Evolutionary conservation across 2,329 filamentous ascomycete species (phyloP), one percentile per base, ranked within the genome.

Genomic region (Fusarium subglutinans): DNA sequence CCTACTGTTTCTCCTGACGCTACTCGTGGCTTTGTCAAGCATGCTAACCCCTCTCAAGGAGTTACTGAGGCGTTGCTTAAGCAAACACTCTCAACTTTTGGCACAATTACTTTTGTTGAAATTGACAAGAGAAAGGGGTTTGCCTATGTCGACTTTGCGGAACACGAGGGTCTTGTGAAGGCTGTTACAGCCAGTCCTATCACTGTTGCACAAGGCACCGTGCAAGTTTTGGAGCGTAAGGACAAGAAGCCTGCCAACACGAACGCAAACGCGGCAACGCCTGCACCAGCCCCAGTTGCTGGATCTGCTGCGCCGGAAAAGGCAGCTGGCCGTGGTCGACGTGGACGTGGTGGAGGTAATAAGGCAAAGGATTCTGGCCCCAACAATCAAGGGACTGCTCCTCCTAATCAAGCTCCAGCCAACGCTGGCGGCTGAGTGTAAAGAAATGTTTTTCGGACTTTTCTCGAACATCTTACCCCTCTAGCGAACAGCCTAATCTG

Each of bases 81-180:
- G 77, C 89, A 92, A 75, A 91, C 93, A 2, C 90, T 98, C 80
- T 88, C 91, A 50, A 82, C 84, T 1, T 97, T 94, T 76, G 96
- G 96, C 4, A 82, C 89, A 3, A 89, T 98, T 51, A 90, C 90
- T 2, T 92, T 90, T 74, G 94, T 98, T 24, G 96, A 98, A 77
- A 96, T 98, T 61, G 96, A 98, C 80, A 95, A 95, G 82, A 93
- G 95, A 78, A 98, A 98, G 82, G 95, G 95, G 0, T 97, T 98
- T 78, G 96, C 95, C 6, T 98, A 98, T 80, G 92, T 97, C 44
- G 94, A 98, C 72, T 98, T 98, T 83, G 88, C 89, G 15, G 91
- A 94, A 28, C 88, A 92, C 2, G 90, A 91, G 14, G 88, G 89
- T 15, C 86, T 98, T 33, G 89, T 90, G 77, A 94, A 93, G 78